A percentile compares a stretch with the other conserved stretches of the same genome.
These are phyloP conservation scores for Annulohypoxylon nitens DNA, from an alignment of 495 filamentous ascomycete genomes.

Conservation along the genomic window DNA sequence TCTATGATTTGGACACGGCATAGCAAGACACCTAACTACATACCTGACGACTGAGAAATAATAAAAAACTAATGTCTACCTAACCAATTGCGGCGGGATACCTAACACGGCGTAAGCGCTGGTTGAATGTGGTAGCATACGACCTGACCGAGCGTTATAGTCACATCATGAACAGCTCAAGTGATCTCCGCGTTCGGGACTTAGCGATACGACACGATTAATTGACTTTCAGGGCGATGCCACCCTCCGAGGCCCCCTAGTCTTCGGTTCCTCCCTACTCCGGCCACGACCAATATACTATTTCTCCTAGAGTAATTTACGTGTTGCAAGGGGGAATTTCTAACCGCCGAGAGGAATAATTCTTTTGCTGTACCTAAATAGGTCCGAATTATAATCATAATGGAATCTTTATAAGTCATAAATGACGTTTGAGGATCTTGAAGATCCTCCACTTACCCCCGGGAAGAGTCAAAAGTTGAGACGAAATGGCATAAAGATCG, in stretches of 20 bases:
- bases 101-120: constrained; percentile 32
- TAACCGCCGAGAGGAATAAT: constrained; percentile 15
- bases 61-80: constrained; percentile 11
- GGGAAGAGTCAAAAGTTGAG: constrained; percentile 32
- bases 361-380: background rate
- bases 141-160: constrained; percentile 33
- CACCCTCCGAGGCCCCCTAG: constrained; percentile 34
- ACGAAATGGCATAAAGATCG: constrained; percentile 37
- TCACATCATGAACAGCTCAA: constrained; percentile 48
- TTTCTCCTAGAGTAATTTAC: constrained; percentile 18
- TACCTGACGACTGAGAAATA: constrained; percentile 9
- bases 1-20: constrained; percentile 30
- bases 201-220: constrained; percentile 47
- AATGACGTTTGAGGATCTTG: constrained; percentile 15
- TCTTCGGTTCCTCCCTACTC: constrained; percentile 30
- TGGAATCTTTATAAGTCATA: constrained; percentile 25
- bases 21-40: constrained; percentile 11
- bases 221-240: constrained; percentile 47
- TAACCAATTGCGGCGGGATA: constrained; percentile 41
- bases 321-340: constrained; percentile 23
- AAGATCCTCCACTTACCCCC: constrained; percentile 28
- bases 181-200: constrained; percentile 50
- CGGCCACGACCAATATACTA: constrained; percentile 19
- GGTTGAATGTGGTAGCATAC: constrained; percentile 20
- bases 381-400: constrained; percentile 30